Conservation (phyloP, 208 protist genomes). For the Wallacemonas collosoma region DNA sequence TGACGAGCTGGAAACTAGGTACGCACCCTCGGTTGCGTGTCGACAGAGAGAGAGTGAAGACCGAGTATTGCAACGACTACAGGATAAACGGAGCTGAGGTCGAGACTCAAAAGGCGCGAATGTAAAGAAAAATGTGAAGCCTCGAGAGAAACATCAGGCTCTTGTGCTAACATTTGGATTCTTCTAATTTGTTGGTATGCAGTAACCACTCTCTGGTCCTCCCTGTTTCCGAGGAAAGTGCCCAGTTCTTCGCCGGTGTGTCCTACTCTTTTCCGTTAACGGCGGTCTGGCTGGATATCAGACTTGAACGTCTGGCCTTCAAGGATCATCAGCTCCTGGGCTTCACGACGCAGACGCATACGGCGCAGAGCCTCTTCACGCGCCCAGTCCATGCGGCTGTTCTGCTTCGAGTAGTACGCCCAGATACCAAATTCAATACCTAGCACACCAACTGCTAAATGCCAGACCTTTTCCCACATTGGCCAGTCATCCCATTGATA, state of each 20-base stretch:
- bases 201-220: not conserved
- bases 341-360: conserved; percentile 87
- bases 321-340: conserved; percentile 89
- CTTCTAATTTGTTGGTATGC: no score
- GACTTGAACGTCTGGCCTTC: conserved; percentile 80
- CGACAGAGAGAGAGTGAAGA: no score
- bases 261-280: conserved; percentile 23
- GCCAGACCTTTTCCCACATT: conserved; percentile 90
- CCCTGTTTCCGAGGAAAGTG: not conserved
- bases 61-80: no score
- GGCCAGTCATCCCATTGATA: conserved; percentile 93
- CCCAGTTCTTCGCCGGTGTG: not conserved
- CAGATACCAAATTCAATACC: conserved; percentile 73
- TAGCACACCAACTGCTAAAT: conserved; percentile 61
- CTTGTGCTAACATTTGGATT: no score
- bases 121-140: no score
- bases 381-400: conserved; percentile 88
- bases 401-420: conserved; percentile 87
- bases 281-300: conserved; percentile 79
- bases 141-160: no score
- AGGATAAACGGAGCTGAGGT: no score
- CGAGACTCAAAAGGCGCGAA: no score
- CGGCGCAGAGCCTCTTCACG: conserved; percentile 87
- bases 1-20: no score
- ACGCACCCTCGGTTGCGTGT: no score